Evolutionary conservation across 495 filamentous ascomycete genomes (phyloP).

Genomic region (Glarea lozoyensis): DNA sequence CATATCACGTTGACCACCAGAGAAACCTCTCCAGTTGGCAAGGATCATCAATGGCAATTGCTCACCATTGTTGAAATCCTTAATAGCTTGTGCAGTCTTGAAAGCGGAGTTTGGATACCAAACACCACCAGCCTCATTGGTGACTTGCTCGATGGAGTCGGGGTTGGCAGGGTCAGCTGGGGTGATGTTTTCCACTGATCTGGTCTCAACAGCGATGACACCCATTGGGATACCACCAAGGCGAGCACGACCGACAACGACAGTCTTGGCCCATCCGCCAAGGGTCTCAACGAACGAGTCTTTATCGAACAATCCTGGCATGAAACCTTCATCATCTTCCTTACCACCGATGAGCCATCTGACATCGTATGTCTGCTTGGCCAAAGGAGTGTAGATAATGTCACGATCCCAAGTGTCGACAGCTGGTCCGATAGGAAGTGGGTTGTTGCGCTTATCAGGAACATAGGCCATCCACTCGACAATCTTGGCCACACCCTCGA

Average conservation of each 20-base stretch:
- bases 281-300: conserved; percentile 96
- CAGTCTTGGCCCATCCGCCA: conserved; percentile 92
- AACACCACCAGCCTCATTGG: conserved; percentile 90
- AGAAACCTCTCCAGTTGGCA: conserved; percentile 99
- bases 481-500: conserved; percentile 95
- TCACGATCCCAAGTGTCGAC: conserved; percentile 92
- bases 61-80: conserved; percentile 98
- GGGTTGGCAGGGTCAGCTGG: conserved; percentile 98
- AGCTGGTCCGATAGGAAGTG: conserved; percentile 76
- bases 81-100: conserved; percentile 98
- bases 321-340: conserved; percentile 75
- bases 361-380: conserved; percentile 87
- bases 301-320: conserved; percentile 87
- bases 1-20: conserved; percentile 98
- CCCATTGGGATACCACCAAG: conserved; percentile 97
- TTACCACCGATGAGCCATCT: conserved; percentile 89
- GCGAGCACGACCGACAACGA: conserved; percentile 92
- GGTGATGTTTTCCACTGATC: conserved; percentile 91
- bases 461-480: conserved; percentile 96
- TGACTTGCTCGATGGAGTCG: conserved; percentile 91
- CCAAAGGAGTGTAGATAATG: conserved; percentile 72
- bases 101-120: conserved; percentile 99
- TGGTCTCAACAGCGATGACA: conserved; percentile 95
- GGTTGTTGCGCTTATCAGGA: conserved; percentile 84
- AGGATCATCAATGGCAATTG: conserved; percentile 98